A percentile compares a stretch with the other conserved stretches of the same genome.
These are phyloP conservation scores for Paraglomus occultum DNA, from an alignment of 192 early-diverging fungal species.

Conservation along the genomic window DNA sequence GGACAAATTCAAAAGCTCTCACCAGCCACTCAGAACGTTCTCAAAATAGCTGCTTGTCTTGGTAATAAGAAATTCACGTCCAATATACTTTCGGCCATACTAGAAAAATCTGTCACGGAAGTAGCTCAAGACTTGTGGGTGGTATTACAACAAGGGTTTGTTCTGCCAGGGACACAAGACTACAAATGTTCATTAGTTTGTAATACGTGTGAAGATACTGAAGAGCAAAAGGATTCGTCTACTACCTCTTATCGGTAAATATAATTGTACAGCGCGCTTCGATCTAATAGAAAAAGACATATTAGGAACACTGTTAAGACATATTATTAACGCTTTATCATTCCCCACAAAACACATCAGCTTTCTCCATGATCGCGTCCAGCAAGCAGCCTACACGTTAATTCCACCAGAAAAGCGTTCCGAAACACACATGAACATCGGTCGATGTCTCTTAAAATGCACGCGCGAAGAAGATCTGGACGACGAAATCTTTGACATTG, in stretches of 20 bases:
- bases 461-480: conserved; percentile 27
- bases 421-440: conserved; percentile 33
- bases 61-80: conserved; percentile 34
- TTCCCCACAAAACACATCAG: conserved; percentile 15
- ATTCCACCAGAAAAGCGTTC: conserved; percentile 31
- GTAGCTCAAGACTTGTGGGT: conserved; percentile 36
- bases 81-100: conserved; percentile 27
- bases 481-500: conserved; percentile 39
- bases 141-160: conserved; percentile 24
- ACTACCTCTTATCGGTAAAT: too few relatives aligned
- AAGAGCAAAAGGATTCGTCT: background rate
- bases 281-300: too few relatives aligned
- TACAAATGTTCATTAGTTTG: conserved; percentile 39
- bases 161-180: conserved; percentile 30
- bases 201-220: background rate
- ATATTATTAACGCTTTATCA: too few relatives aligned
- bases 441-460: conserved; percentile 33
- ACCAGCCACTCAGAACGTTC: conserved; percentile 24
- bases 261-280: too few relatives aligned
- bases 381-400: conserved; percentile 37
- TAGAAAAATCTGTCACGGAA: conserved; percentile 23
- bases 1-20: conserved; percentile 31
- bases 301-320: too few relatives aligned
- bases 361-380: conserved; percentile 42
- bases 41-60: conserved; percentile 37